These are phyloP conservation scores for Chaetomium fimeti DNA, from an alignment of 495 filamentous ascomycete species.

Conservation along the genomic window DNA sequence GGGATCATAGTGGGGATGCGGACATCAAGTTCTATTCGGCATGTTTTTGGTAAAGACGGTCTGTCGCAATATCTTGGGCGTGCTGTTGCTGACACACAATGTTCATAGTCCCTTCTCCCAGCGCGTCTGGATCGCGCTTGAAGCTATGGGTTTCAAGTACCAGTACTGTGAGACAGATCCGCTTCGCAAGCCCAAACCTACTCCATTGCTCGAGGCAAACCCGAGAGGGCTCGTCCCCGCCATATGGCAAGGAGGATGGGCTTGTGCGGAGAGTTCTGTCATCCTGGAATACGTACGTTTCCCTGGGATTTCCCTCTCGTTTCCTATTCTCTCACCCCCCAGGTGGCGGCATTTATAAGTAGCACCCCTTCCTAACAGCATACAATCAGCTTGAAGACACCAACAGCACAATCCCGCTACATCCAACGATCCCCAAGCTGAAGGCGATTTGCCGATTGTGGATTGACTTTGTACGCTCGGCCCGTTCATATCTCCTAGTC, in stretches of 20 bases:
- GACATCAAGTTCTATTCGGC: slow-evolving; percentile 82
- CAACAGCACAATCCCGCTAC: slow-evolving; percentile 56
- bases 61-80: neutral
- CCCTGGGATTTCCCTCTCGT: neutral
- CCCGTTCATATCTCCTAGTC: slow-evolving; percentile 16
- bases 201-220: slow-evolving; percentile 76
- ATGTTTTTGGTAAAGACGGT: slow-evolving; percentile 71
- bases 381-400: slow-evolving; percentile 71
- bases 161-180: slow-evolving; percentile 93
- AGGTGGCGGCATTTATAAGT: neutral
- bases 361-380: neutral
- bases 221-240: slow-evolving; percentile 86
- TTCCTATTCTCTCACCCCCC: neutral
- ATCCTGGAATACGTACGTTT: slow-evolving; percentile 78
- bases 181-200: slow-evolving; percentile 69
- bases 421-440: slow-evolving; percentile 66
- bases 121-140: slow-evolving; percentile 94
- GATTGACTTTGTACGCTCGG: slow-evolving; percentile 72
- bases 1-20: slow-evolving; percentile 65
- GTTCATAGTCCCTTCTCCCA: slow-evolving; percentile 65
- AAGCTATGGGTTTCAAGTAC: slow-evolving; percentile 77
- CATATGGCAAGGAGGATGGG: slow-evolving; percentile 80
- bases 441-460: slow-evolving; percentile 81
- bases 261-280: slow-evolving; percentile 81
- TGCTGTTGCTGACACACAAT: slow-evolving; percentile 3